Conservation (phyloP, 2,329 filamentous ascomycete species). For the Alternaria triticina region DNA sequence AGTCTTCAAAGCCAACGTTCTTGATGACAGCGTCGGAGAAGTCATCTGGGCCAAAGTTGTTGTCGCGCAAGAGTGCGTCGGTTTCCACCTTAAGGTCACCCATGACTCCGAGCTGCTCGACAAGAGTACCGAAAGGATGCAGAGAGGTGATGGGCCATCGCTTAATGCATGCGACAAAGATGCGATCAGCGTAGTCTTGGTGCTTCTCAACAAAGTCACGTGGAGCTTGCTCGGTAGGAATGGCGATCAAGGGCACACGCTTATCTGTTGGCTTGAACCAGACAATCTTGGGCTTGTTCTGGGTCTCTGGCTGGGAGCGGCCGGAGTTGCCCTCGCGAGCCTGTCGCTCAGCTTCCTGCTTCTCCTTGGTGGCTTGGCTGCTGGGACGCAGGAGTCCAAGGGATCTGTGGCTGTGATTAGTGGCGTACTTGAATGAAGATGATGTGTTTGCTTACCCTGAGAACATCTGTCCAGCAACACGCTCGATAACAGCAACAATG, state of each 20-base stretch:
- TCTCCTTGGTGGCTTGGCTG: conserved; percentile 98
- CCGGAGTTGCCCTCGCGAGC: conserved; percentile 82
- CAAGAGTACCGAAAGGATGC: conserved; percentile 95
- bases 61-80: conserved; percentile 93
- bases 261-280: conserved; percentile 99
- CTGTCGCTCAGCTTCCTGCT: conserved; percentile 95
- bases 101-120: conserved; percentile 97
- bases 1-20: conserved; percentile 90
- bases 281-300: conserved; percentile 99
- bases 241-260: conserved; percentile 95
- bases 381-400: conserved; percentile 92
- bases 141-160: conserved; percentile 99
- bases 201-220: conserved; percentile 99
- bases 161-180: conserved; percentile 99
- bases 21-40: conserved; percentile 96
- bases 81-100: conserved; percentile 97
- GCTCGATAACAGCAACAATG: conserved; percentile 95
- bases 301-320: conserved; percentile 78
- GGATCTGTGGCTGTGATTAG: conserved; percentile 60
- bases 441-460: conserved; percentile 62
- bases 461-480: conserved; percentile 98
- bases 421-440: not conserved
- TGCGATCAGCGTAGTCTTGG: conserved; percentile 94
- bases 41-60: conserved; percentile 97
- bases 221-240: conserved; percentile 96